Evolutionary conservation across 2,329 filamentous ascomycete species (phyloP), one percentile per base, ranked within the genome.

Genomic region (Mycogone perniciosa): DNA sequence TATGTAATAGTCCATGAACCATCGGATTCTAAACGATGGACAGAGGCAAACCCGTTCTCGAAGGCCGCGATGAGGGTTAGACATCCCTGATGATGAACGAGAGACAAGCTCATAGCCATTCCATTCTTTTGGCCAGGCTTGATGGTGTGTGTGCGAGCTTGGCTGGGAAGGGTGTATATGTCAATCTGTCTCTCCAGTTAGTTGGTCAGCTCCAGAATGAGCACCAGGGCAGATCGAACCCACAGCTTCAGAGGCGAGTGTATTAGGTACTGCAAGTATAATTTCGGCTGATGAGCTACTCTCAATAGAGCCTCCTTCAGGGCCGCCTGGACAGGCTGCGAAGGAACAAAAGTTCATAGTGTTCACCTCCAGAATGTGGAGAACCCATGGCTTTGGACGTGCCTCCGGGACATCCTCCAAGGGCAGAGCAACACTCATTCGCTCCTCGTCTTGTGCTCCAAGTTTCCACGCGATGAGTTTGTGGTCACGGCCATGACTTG

Each of bases 331-430:
- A 63, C 84, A 85, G 54, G 78, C 76, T 2, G 86, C 77, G 65
- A 96, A 96, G 2, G 86, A 79, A 65, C 93, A 99, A 65, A 97
- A 99, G 64, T 97, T 99, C 71, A 97, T 80, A 1, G 92, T 89
- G 63, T 96, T 96, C 40, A 97, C 89, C 5, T 87, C 76, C 5
- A 99, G 72, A 4, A 88, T 79, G 67, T 96, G 81, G 26, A 96
- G 68, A n/a, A 96, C 72, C 89, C 89, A 95, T 31, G 93, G 93
- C 60, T 84, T 77, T 13, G 77, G 79, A 56, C 71, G 77, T 45
- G 66, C 67, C 42, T 67, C 69, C 30, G 65, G 67, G 2, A 64
- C 71, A 43, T 71, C 69, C 54, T 95, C 88, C 31, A 92, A 77
- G 0, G 92, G 92, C 9, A 95, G 72, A 7, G 72, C 72, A 33